phyloP scores from a whole-genome alignment of 139 green algal species.

The Chlorokybus atmophyticus region DNA sequence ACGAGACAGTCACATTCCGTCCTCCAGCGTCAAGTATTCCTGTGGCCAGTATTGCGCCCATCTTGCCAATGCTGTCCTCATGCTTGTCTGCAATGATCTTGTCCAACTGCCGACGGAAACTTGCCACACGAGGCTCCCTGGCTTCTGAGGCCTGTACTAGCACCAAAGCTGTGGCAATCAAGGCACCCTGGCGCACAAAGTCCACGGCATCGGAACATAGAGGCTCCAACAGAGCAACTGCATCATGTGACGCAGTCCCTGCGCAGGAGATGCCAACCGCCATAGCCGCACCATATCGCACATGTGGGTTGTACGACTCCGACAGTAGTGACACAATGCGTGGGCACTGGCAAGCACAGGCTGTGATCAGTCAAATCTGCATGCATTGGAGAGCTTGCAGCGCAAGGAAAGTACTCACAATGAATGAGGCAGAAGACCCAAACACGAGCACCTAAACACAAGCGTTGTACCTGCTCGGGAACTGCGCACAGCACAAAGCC shows the following conservation, averaged over 20 bases:
- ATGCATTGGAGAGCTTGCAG: no score
- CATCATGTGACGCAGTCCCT: conserved; percentile 63
- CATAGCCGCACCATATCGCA: conserved; percentile 87
- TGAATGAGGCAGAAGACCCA: conserved; percentile 1
- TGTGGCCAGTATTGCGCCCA: conserved; percentile 89
- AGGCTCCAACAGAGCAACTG: conserved; percentile 68
- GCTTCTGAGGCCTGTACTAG: conserved; percentile 55
- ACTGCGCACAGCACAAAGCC: conserved; percentile 81
- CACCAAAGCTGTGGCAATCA: conserved; percentile 83
- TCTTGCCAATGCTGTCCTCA: conserved; percentile 80
- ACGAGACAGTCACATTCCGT: conserved; percentile 74
- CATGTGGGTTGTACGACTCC: conserved; percentile 95
- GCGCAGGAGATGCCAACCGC: conserved; percentile 85
- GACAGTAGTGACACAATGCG: conserved; percentile 80
- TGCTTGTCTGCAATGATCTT: conserved; percentile 80
- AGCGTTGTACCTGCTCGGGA: conserved; percentile 52
- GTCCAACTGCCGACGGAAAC: conserved; percentile 58
- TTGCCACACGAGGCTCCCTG: conserved; percentile 12
- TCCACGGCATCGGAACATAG: conserved; percentile 71
- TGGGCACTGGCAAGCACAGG: conserved; percentile 42
- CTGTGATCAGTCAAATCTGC: no score
- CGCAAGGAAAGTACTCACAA: background rate
- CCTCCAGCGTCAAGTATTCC: conserved; percentile 87
- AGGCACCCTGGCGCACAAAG: conserved; percentile 87
- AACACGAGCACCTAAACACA: background rate